Base-by-base conservation (phyloP, 345 rosid species). In the Gossypium arboreum region DNA sequence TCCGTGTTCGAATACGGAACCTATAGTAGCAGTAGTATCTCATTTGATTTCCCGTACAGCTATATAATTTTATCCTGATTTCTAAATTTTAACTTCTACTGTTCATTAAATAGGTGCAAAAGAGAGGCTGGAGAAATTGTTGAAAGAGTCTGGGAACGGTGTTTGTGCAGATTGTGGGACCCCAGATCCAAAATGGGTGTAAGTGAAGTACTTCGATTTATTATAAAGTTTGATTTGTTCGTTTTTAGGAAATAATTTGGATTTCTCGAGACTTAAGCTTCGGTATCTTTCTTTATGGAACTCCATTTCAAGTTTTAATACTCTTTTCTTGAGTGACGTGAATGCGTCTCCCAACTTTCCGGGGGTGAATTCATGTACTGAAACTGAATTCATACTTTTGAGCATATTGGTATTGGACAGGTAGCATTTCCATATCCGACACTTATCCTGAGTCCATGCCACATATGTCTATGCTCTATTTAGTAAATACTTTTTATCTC, bases 161-260 rank as follows among this genome's bases (percentile, higher is more conserved):
- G 52, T 79, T 77, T 94, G 98, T 77, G 98, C 98, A 71, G 98
- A 94, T 81, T 94, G 98, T 77, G 97, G 94, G 59, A 83, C 92
- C 61, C 84, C 97, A 16, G 94, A 92, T 84, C 98, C 98, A 70
- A 94, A 92, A 85, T 94, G 97, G 98, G 98, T 88, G 98, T 94
- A 85, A 87, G 98, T 79, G 13, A 54, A 27, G 27, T 67, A 24
- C 16, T 66, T 44, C 7, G 17, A 18, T 47, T 65, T 12, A 18
- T 43, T 65, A 11, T 22, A 66, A 20, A 18, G 51, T 20, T 20
- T 66, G n/a, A 3, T 39, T 64, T 64, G 50, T 67, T 22, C 8
- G 54, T 47, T 47, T 67, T 18, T 22, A 20, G 39, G 56, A 47
- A 22, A 24, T 22, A 12, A 22, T 45, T 12, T 67, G 24, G 29